phyloP scores from a whole-genome alignment of 2,329 filamentous ascomycete genomes.

The Hypoxylon sp. region DNA sequence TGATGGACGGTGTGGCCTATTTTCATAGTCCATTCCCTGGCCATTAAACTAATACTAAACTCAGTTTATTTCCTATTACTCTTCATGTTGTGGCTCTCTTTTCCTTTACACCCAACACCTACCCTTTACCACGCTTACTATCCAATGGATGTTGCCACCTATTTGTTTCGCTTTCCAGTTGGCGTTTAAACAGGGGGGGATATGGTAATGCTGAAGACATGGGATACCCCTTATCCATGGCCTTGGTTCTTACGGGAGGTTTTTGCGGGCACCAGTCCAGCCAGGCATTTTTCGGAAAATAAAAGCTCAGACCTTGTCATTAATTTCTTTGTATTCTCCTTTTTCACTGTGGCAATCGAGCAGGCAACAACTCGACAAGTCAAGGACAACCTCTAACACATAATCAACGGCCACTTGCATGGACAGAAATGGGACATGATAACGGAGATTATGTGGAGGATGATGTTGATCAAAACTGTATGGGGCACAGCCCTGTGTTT shows the following conservation, averaged over 20 bases:
- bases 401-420: slow-evolving; percentile 7
- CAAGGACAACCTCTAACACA: slow-evolving; percentile 10
- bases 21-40: slow-evolving; percentile 49
- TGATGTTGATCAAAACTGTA: slow-evolving; percentile 16
- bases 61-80: slow-evolving; percentile 22
- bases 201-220: background rate
- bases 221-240: background rate
- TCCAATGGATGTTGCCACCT: slow-evolving; percentile 6
- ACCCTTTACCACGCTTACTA: background rate
- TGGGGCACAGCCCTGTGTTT: slow-evolving; percentile 22
- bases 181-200: slow-evolving; percentile 7
- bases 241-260: slow-evolving; percentile 8
- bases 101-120: slow-evolving; percentile 7
- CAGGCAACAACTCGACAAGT: slow-evolving; percentile 2
- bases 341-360: slow-evolving; percentile 4
- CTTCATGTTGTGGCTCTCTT: slow-evolving; percentile 12
- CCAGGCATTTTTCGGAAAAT: slow-evolving; percentile 8
- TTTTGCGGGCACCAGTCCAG: slow-evolving; percentile 1
- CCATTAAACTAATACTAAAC: slow-evolving; percentile 41
- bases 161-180: slow-evolving; percentile 11
- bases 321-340: slow-evolving; percentile 31
- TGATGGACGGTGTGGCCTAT: slow-evolving; percentile 53
- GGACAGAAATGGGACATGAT: slow-evolving; percentile 19
- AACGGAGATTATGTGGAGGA: slow-evolving; percentile 2
- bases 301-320: slow-evolving; percentile 17